Evolutionary conservation across 352 stramenopile genomes (phyloP).

Genomic region (Phytophthora ohioensis): DNA sequence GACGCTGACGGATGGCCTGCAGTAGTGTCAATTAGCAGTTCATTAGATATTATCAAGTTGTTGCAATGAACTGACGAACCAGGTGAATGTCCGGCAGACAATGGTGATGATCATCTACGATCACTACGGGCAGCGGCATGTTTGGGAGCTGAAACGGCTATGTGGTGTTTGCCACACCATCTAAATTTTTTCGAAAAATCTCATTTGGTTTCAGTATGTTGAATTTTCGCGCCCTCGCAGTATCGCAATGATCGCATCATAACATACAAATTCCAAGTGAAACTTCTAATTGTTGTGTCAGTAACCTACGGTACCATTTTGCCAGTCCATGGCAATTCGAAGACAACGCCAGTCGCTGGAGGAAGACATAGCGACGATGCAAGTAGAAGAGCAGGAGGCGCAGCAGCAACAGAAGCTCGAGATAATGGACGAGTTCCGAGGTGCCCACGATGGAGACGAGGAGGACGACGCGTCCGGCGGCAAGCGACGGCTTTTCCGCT

Average conservation of each 20-base stretch:
- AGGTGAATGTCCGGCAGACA: constrained; percentile 77
- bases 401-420: constrained; percentile 25
- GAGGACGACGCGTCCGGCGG: constrained; percentile 32
- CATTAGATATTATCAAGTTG: neutral
- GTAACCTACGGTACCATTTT: neutral
- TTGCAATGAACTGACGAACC: constrained; percentile 32
- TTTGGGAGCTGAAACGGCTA: neutral
- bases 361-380: constrained; percentile 30
- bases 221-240: constrained; percentile 27
- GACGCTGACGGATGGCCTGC: constrained; percentile 76
- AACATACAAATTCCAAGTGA: constrained; percentile 17
- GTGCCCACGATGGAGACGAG: constrained; percentile 19
- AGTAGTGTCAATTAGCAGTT: neutral
- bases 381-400: constrained; percentile 29
- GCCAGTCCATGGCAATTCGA: constrained; percentile 16
- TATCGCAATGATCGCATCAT: constrained; percentile 1
- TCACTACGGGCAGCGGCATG: constrained; percentile 50
- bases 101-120: constrained; percentile 87
- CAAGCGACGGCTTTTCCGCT: constrained; percentile 51
- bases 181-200: constrained; percentile 20
- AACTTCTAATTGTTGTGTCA: no score
- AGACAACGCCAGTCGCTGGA: constrained; percentile 35
- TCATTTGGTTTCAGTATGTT: constrained; percentile 29
- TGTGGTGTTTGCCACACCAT: constrained; percentile 13
- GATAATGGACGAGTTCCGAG: constrained; percentile 39